Evolutionary conservation across 306 rosid species (phyloP).

Genomic region (Casuarina cunninghamiana): DNA sequence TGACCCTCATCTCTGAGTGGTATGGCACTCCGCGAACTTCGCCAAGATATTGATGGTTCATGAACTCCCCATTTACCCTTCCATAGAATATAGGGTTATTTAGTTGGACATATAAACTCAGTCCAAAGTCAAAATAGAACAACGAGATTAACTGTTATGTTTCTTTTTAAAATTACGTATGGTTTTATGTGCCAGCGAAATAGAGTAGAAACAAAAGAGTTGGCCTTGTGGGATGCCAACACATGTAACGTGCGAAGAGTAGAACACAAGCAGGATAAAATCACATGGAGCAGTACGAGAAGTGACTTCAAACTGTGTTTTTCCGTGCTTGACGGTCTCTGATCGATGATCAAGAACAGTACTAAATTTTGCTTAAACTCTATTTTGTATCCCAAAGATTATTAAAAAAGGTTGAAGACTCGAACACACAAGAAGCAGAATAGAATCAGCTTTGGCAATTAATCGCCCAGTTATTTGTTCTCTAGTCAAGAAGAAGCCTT

Average conservation of each 20-base stretch:
- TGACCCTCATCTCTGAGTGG: conserved; percentile 25
- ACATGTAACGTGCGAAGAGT: background rate
- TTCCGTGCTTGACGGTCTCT: background rate
- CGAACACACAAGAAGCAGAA: background rate
- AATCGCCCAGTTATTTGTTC: background rate
- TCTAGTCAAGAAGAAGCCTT: conserved; percentile 2
- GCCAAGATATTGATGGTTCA: background rate
- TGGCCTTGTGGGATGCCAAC: background rate
- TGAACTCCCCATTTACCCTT: background rate
- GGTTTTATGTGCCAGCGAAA: background rate
- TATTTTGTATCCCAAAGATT: background rate
- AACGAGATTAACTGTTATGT: background rate
- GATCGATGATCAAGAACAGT: background rate
- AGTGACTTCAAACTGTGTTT: background rate
- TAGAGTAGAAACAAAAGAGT: background rate
- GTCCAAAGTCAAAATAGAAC: background rate
- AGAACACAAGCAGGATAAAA: background rate
- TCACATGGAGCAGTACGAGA: background rate
- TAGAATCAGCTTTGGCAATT: conserved; percentile 5
- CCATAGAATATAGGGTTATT: background rate
- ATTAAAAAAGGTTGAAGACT: background rate
- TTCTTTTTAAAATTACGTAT: background rate
- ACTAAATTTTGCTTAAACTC: background rate
- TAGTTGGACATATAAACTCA: conserved; percentile 2
- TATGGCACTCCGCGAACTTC: conserved; percentile 18